Percentiles rank a stretch among this genome's conserved stretches.
phyloP scores from a whole-genome alignment of 2,329 filamentous ascomycete species.

The Dissoconium aciculare region DNA sequence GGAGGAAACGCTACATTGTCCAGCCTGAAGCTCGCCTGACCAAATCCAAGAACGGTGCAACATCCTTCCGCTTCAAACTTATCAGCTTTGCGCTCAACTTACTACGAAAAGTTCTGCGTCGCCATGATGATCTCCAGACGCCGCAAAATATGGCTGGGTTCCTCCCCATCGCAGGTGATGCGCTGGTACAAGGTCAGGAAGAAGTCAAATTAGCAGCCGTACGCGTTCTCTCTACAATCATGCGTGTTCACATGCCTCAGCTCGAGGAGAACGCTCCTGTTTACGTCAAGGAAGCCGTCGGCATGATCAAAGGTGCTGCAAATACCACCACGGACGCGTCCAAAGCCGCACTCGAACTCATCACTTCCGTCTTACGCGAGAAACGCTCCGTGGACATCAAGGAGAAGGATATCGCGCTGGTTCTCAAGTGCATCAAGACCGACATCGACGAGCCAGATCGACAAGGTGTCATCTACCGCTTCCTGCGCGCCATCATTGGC shows the following conservation, averaged over 20 bases:
- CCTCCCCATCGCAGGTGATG: conserved; percentile 76
- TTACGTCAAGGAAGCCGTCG: conserved; percentile 72
- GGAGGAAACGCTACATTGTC: conserved; percentile 46
- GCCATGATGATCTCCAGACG: conserved; percentile 67
- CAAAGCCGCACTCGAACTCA: conserved; percentile 76
- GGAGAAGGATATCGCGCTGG: conserved; percentile 65
- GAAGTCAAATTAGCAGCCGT: conserved; percentile 85
- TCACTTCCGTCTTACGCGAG: conserved; percentile 73
- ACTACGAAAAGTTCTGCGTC: conserved; percentile 69
- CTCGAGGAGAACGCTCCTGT: conserved; percentile 58
- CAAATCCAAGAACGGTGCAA: conserved; percentile 46
- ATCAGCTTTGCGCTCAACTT: conserved; percentile 78
- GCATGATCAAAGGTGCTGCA: conserved; percentile 59
- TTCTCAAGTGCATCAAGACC: conserved; percentile 67
- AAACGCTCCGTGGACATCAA: conserved; percentile 60
- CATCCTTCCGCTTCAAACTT: conserved; percentile 74
- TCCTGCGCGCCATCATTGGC: conserved; percentile 73
- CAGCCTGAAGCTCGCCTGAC: conserved; percentile 60
- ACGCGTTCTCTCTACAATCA: conserved; percentile 67
- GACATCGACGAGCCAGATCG: conserved; percentile 87
- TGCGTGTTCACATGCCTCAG: conserved; percentile 63
- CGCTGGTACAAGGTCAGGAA: conserved; percentile 69
- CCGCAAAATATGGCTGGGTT: conserved; percentile 70
- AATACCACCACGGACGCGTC: conserved; percentile 71
- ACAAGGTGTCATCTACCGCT: conserved; percentile 88